phyloP scores from a whole-genome alignment of 1,284 basidiomycete genomes.

The Phylloporus sp. region DNA sequence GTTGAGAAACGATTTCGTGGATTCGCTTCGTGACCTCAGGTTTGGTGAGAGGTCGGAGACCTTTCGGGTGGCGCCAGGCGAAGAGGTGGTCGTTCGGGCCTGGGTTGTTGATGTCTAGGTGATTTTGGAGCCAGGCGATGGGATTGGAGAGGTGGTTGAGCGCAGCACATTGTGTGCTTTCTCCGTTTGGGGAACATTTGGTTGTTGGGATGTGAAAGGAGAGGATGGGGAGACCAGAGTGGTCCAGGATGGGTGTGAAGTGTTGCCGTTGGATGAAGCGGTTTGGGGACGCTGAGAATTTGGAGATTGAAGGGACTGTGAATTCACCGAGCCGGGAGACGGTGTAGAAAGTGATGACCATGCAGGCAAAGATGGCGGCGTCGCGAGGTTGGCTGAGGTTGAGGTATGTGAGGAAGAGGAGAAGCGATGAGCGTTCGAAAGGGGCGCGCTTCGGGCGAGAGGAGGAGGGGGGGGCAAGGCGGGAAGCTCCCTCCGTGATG shows the following conservation, averaged over 20 bases:
- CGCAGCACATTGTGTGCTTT: not conserved
- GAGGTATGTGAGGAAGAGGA: not conserved
- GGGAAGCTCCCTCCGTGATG: not conserved
- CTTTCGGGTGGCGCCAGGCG: not conserved
- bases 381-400: not conserved
- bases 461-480: not conserved
- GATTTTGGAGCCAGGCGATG: not conserved
- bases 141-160: not conserved
- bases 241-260: no score
- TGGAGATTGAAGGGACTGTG: not conserved
- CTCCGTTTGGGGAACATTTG: not conserved
- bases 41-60: not conserved
- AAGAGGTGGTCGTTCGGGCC: constrained; percentile 1
- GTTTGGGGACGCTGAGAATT: no score
- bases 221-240: not conserved
- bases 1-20: not conserved
- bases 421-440: not conserved
- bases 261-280: no score
- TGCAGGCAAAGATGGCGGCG: constrained; percentile 5
- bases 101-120: not conserved
- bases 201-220: not conserved
- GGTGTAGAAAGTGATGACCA: constrained; percentile 5
- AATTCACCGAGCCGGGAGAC: not conserved
- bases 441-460: not conserved
- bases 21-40: not conserved